phyloP scores from a whole-genome alignment of 169 alveolate genomes.

The Amoebophrya sp. region DNA sequence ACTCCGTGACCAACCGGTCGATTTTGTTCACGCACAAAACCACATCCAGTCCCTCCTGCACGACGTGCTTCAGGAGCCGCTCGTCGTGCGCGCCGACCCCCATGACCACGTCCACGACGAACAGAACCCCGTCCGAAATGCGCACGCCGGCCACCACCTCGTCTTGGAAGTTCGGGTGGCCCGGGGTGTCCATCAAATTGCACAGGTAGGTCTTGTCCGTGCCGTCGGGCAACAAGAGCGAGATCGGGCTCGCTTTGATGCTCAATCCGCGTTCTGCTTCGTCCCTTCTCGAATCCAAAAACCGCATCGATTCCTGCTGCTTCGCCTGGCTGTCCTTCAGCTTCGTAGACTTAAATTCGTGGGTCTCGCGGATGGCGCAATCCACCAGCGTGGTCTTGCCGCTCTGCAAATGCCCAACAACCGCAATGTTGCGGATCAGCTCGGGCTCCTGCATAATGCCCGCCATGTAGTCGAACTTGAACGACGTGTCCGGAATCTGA shows the following conservation, averaged over 20 bases:
- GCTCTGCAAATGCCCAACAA: conserved; percentile 93
- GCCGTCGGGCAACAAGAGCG: conserved; percentile 77
- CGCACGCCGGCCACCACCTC: conserved; percentile 90
- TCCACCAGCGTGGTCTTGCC: conserved; percentile 96
- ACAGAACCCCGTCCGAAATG: conserved; percentile 90
- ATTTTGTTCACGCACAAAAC: conserved; percentile 82
- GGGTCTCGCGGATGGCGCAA: conserved; percentile 85
- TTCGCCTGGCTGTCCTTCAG: conserved; percentile 18
- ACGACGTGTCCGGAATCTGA: conserved; percentile 70
- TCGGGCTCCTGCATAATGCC: conserved; percentile 81
- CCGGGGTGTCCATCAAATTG: not conserved
- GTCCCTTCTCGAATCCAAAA: conserved; percentile 90
- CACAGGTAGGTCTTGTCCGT: conserved; percentile 58
- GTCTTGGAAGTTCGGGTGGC: conserved; percentile 71
- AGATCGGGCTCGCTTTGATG: conserved; percentile 90
- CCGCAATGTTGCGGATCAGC: conserved; percentile 84
- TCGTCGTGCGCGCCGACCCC: conserved; percentile 88
- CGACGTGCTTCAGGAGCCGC: conserved; percentile 64
- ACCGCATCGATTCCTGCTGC: conserved; percentile 52
- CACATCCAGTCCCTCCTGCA: conserved; percentile 58
- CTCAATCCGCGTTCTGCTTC: conserved; percentile 91
- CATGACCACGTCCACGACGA: conserved; percentile 89
- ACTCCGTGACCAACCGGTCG: conserved; percentile 91
- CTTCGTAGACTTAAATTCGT: conserved; percentile 61
- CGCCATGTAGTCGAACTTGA: conserved; percentile 80